A percentile compares a stretch with the other conserved stretches of the same genome.
These are phyloP conservation scores for Aspergillus tubingensis DNA, from an alignment of 2,329 filamentous ascomycete species.

Conservation along the genomic window DNA sequence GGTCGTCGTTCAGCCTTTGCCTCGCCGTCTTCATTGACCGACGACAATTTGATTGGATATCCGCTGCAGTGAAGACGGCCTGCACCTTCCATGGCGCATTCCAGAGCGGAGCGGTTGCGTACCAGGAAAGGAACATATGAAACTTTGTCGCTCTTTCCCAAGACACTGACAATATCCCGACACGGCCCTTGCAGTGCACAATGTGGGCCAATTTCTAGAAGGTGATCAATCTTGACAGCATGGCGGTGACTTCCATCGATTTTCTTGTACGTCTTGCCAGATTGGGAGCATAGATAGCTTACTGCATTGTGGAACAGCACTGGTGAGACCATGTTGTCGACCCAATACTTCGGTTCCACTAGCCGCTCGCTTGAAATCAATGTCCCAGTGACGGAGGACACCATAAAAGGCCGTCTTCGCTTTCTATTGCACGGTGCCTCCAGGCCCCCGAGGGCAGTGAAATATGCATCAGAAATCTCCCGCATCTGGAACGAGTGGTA, in stretches of 20 bases:
- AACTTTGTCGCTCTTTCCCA: not conserved
- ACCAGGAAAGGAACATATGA: not conserved
- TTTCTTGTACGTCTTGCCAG: not conserved
- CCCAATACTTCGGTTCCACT: constrained; percentile 20
- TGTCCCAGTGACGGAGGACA: constrained; percentile 22
- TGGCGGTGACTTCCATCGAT: constrained; percentile 10
- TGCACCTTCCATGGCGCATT: not conserved
- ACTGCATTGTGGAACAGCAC: constrained; percentile 21
- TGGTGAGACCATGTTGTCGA: constrained; percentile 19
- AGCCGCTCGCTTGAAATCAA: not conserved
- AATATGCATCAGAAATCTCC: constrained; percentile 9
- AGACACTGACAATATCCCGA: constrained; percentile 9
- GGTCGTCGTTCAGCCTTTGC: not conserved
- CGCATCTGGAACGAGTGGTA: constrained; percentile 26
- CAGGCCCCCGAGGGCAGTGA: not conserved
- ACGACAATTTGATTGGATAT: not conserved
- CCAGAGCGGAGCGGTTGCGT: not conserved
- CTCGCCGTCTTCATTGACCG: not conserved
- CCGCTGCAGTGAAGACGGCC: not conserved
- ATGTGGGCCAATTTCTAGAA: constrained; percentile 28
- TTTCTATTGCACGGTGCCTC: not conserved
- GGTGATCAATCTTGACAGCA: constrained; percentile 7
- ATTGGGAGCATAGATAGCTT: not conserved
- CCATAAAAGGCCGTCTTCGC: constrained; percentile 5
- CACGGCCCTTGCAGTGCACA: constrained; percentile 18